Evolutionary conservation across 2,329 filamentous ascomycete genomes (phyloP).

Genomic region (Neobulgaria alba): DNA sequence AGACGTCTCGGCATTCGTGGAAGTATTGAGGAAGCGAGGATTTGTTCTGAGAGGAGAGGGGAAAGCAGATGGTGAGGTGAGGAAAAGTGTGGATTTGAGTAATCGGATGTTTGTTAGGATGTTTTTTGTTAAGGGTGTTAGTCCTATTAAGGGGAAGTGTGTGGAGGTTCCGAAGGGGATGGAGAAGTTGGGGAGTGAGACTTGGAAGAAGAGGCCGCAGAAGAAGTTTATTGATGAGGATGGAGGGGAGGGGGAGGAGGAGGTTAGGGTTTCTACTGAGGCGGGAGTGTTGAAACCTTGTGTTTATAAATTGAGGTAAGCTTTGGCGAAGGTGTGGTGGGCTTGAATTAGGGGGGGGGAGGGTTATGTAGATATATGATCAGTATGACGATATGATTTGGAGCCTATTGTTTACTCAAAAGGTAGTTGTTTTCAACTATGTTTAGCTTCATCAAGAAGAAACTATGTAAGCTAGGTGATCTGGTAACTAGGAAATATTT

Average conservation of each 20-base stretch:
- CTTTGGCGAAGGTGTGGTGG: too few relatives aligned
- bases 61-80: constrained; percentile 37
- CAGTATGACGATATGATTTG: too few relatives aligned
- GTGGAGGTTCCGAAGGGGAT: constrained; percentile 35
- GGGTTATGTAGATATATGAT: too few relatives aligned
- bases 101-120: constrained; percentile 99
- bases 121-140: constrained; percentile 80
- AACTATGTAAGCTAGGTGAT: too few relatives aligned
- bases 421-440: too few relatives aligned
- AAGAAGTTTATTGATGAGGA: constrained; percentile 64
- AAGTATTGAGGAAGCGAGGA: constrained; percentile 70
- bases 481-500: too few relatives aligned
- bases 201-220: constrained; percentile 66
- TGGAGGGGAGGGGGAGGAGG: constrained; percentile 56
- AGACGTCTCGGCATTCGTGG: constrained; percentile 79
- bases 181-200: constrained; percentile 47
- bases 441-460: too few relatives aligned
- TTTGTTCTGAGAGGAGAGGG: constrained; percentile 69
- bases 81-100: constrained; percentile 62
- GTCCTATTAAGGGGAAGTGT: constrained; percentile 69
- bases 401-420: too few relatives aligned
- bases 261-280: constrained; percentile 56
- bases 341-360: too few relatives aligned
- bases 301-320: constrained; percentile 74
- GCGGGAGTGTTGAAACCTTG: constrained; percentile 75